Conservation (phyloP, 2,329 filamentous ascomycete species). For the Scedosporium boydii region DNA sequence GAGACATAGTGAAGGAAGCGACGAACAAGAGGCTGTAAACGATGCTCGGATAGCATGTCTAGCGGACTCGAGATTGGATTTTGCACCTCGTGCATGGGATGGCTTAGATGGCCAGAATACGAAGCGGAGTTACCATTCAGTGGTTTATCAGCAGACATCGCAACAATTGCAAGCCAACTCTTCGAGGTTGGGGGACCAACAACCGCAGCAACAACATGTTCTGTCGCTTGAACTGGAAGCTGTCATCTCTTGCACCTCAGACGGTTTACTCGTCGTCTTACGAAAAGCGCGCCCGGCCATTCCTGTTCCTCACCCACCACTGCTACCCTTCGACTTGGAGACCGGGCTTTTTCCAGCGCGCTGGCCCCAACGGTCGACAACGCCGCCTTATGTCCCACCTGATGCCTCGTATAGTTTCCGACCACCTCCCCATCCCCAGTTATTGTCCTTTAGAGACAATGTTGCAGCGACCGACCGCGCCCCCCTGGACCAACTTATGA, state of each 20-base stretch:
- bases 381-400: constrained; percentile 31
- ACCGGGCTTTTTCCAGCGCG: constrained; percentile 70
- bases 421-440: constrained; percentile 31
- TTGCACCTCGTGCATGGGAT: neutral
- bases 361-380: constrained; percentile 62
- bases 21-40: constrained; percentile 30
- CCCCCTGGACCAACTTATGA: constrained; percentile 57
- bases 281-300: constrained; percentile 64
- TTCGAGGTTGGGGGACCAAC: neutral
- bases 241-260: constrained; percentile 84
- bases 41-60: constrained; percentile 10
- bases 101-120: neutral
- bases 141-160: neutral
- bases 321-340: constrained; percentile 35
- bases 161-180: constrained; percentile 7
- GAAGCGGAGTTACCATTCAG: neutral
- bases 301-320: constrained; percentile 44
- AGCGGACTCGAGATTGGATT: constrained; percentile 16
- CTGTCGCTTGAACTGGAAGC: constrained; percentile 63
- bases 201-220: neutral
- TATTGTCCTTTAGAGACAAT: constrained; percentile 33
- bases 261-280: constrained; percentile 75
- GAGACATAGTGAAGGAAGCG: constrained; percentile 36
- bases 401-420: constrained; percentile 34
- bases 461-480: constrained; percentile 32